Evolutionary conservation across 139 green algal species (phyloP), one percentile per base, ranked within the genome.

Genomic region (Picochlorum sp.): DNA sequence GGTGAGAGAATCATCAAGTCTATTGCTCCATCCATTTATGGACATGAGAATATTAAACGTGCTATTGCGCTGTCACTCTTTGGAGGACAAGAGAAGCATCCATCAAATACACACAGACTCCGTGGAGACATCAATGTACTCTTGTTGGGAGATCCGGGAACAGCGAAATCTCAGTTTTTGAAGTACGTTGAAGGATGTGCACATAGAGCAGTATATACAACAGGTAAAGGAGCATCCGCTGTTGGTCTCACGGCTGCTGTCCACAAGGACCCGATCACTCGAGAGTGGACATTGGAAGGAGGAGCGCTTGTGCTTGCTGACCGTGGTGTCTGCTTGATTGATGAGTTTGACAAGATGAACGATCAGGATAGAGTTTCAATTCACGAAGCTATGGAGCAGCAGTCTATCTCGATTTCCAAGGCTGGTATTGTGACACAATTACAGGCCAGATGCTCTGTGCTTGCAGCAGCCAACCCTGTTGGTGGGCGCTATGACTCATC

Each of bases 311-410:
- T 99, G 72, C 78, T 99, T 66, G 94, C 93, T 3, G 94, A 99
- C 82, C 81, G 85, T 60, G 79, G 94, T n/a, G 74, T 96, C 41
- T 99, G 94, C 83, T 75, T 98, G 2, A 99, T 99, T 67, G 94
- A 99, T 71, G 94, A 99, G 89, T 98, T 99, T 74, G 94, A 99
- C 85, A 99, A 98, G 83, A 99, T 99, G 94, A 98, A 98, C 70
- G 94, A 99, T 68, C 91, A 98, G 70, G 89, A 93, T 75, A 73
- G 87, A 0, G 87, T 95, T 60, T 89, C 82, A 62, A 85, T 85
- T 52, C 79, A 85, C 57, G 73, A 85, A 68, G 94, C 94, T 28
- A 99, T 99, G 94, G 94, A 99, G 85, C 94, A 99, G 87, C 94
- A 99, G 84, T 90, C 72, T 80, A 99, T 99, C 78, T 95, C 83